These are phyloP conservation scores for Olyra latifolia DNA, from an alignment of 176 grass and related monocot genomes.

Conservation along the genomic window DNA sequence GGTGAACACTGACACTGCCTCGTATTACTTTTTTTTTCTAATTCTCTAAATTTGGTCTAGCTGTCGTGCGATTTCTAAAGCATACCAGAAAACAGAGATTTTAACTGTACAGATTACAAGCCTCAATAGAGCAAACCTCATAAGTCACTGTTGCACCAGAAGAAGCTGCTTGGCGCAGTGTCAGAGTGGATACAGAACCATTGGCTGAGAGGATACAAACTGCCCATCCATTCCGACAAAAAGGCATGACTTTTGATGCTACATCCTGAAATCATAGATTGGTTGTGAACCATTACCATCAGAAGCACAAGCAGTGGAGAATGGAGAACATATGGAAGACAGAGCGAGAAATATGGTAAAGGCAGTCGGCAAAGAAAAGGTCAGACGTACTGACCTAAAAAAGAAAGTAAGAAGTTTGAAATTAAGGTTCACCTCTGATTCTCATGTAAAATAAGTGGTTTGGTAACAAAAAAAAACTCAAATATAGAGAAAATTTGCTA, in stretches of 20 bases:
- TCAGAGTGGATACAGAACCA: conserved; percentile 61
- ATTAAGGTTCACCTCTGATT: background rate
- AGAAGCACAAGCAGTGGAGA: background rate
- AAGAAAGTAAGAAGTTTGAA: background rate
- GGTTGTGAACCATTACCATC: conserved; percentile 26
- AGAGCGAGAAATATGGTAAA: background rate
- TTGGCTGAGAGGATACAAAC: conserved; percentile 68
- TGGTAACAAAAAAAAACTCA: background rate
- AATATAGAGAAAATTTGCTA: background rate
- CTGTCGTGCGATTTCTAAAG: background rate
- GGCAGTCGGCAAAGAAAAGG: background rate
- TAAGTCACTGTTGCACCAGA: conserved; percentile 61
- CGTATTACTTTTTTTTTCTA: background rate
- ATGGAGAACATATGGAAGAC: background rate
- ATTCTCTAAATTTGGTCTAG: conserved; percentile 7
- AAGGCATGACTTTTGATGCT: conserved; percentile 50
- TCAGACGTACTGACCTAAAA: background rate
- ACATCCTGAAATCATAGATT: conserved; percentile 56
- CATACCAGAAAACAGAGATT: conserved; percentile 8
- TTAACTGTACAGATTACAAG: background rate
- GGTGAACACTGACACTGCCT: too few relatives aligned
- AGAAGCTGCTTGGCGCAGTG: conserved; percentile 47
- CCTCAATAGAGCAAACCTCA: conserved; percentile 46
- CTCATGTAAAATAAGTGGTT: background rate
- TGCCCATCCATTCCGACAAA: conserved; percentile 56